Evolutionary conservation across 768 basidiomycete genomes (phyloP).

Genomic region (Collybiopsis luxurians): DNA sequence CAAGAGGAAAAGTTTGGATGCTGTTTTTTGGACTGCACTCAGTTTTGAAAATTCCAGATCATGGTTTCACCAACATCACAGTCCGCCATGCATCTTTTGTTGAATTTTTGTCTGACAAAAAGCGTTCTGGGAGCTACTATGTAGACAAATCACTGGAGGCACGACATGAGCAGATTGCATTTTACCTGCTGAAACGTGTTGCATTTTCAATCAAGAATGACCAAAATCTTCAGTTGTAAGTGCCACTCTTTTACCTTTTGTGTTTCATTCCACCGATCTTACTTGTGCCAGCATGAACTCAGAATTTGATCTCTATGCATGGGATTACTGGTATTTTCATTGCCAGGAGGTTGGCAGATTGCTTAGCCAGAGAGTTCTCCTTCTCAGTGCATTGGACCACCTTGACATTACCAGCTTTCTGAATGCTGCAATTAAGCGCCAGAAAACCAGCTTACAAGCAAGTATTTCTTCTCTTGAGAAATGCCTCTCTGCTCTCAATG

Average conservation of each 20-base stretch:
- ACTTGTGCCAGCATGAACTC: too few species aligned
- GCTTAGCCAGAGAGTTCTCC: background rate
- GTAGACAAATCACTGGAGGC: conserved; percentile 17
- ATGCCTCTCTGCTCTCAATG: background rate
- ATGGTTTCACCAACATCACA: conserved; percentile 19
- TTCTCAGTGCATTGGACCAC: background rate
- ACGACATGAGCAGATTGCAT: background rate
- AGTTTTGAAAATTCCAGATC: conserved; percentile 8
- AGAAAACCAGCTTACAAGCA: background rate
- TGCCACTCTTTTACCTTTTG: too few species aligned
- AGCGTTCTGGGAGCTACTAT: conserved; percentile 24
- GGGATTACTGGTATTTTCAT: background rate
- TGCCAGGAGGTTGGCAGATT: background rate
- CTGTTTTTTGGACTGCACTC: conserved; percentile 9
- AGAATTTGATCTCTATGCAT: background rate
- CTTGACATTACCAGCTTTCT: background rate
- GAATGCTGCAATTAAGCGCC: background rate
- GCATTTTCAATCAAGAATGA: background rate
- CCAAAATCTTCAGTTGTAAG: background rate
- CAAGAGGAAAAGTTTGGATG: background rate
- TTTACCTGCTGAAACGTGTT: background rate
- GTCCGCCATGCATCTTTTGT: conserved; percentile 30
- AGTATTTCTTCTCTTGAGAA: background rate
- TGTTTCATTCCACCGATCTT: too few species aligned
- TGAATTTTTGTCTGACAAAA: conserved; percentile 29